Conservation (phyloP, 2,329 filamentous ascomycete species). For the Ramichloridium luteum region DNA sequence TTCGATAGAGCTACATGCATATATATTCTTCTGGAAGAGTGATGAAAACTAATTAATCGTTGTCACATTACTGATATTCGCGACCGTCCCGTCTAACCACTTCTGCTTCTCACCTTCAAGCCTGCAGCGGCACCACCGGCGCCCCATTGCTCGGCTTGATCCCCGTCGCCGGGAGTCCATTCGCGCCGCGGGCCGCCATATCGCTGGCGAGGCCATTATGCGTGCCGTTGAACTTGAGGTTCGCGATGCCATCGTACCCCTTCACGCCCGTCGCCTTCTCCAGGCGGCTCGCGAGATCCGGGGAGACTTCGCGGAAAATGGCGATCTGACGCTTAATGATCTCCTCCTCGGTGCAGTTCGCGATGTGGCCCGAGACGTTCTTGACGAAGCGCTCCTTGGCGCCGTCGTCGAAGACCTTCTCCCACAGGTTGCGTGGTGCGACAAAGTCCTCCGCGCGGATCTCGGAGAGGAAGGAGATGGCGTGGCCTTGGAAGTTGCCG, state of each 20-base stretch:
- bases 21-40: no score
- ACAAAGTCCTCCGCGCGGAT: conserved; percentile 43
- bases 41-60: no score
- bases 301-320: conserved; percentile 51
- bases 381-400: conserved; percentile 47
- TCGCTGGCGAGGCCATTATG: conserved; percentile 49
- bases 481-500: conserved; percentile 37
- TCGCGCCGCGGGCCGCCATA: conserved; percentile 35
- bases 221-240: conserved; percentile 46
- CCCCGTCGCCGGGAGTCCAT: conserved; percentile 30
- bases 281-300: conserved; percentile 44
- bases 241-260: conserved; percentile 46
- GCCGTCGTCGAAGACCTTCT: conserved; percentile 48
- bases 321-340: conserved; percentile 52
- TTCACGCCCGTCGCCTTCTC: conserved; percentile 53
- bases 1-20: no score
- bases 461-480: conserved; percentile 40
- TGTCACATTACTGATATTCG: no score
- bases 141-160: conserved; percentile 7
- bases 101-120: no score
- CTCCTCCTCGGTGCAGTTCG: conserved; percentile 44
- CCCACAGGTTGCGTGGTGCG: conserved; percentile 46
- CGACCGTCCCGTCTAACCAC: no score
- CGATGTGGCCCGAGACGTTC: conserved; percentile 52
- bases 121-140: conserved; percentile 10